A percentile compares a stretch with the other conserved stretches of the same genome.
phyloP scores from a whole-genome alignment of 495 filamentous ascomycete species.

The Thermothielavioides terrestris region DNA sequence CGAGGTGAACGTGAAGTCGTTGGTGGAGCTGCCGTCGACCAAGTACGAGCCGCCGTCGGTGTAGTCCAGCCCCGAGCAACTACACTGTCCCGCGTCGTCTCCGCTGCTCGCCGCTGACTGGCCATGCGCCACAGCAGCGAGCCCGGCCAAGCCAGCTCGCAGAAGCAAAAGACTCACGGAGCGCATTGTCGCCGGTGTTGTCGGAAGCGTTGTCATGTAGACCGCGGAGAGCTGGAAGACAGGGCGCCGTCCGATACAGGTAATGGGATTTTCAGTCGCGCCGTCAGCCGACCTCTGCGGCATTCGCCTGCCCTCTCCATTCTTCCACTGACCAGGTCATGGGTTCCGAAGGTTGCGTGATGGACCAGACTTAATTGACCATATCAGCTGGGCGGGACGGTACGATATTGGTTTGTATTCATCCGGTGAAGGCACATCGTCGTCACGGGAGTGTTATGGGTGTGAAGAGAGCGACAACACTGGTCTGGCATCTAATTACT shows the following conservation, averaged over 20 bases:
- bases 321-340: neutral
- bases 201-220: too few species aligned
- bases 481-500: too few species aligned
- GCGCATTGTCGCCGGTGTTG: too few species aligned
- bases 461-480: too few species aligned
- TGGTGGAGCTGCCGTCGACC: slow-evolving; percentile 18
- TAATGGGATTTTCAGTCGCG: too few species aligned
- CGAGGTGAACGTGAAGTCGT: slow-evolving; percentile 24
- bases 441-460: too few species aligned
- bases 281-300: too few species aligned
- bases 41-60: slow-evolving; percentile 27
- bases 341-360: neutral
- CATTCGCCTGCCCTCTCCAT: neutral
- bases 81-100: slow-evolving; percentile 3
- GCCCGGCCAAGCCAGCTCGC: neutral
- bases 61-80: slow-evolving; percentile 24
- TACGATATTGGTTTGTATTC: neutral
- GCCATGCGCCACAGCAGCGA: neutral
- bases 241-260: neutral
- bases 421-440: neutral
- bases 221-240: too few species aligned
- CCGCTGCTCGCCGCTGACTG: neutral
- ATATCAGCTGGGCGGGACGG: neutral
- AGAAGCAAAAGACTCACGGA: too few species aligned
- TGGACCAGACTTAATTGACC: too few species aligned